A percentile compares a stretch with the other conserved stretches of the same genome.
phyloP scores from a whole-genome alignment of 805 yeast species.

The Kluyveromyces nonfermentans region DNA sequence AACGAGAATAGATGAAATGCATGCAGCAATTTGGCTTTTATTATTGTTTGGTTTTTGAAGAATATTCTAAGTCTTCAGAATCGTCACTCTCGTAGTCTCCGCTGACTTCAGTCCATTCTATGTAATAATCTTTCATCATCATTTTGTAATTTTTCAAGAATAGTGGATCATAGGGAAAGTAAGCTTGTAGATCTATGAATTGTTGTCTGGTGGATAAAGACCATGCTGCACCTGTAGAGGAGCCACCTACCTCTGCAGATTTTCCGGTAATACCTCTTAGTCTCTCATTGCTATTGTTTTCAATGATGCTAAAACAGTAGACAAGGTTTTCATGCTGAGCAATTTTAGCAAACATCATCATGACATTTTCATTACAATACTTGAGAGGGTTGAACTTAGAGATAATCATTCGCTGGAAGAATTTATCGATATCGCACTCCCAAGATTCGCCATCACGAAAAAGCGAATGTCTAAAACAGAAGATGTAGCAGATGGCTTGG shows the following conservation, averaged over 20 bases:
- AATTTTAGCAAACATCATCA: conserved; percentile 83
- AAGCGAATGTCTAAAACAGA: conserved; percentile 72
- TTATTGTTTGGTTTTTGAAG: not conserved
- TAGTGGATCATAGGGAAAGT: conserved; percentile 93
- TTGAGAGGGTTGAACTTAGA: conserved; percentile 90
- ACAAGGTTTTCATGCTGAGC: conserved; percentile 86
- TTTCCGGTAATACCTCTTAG: conserved; percentile 35
- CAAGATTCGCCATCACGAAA: conserved; percentile 46
- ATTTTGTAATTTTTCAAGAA: conserved; percentile 53
- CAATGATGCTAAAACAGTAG: conserved; percentile 88
- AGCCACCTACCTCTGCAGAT: conserved; percentile 11
- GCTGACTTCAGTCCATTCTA: conserved; percentile 79
- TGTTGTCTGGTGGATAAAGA: conserved; percentile 61
- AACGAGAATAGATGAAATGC: not conserved
- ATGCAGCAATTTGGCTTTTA: too few relatives aligned
- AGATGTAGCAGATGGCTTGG: conserved; percentile 83
- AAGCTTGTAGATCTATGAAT: conserved; percentile 83
- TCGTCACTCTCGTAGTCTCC: conserved; percentile 42
- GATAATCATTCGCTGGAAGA: conserved; percentile 75
- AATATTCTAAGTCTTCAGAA: conserved; percentile 37
- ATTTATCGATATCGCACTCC: conserved; percentile 76
- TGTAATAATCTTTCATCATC: conserved; percentile 46
- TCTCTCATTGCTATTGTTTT: conserved; percentile 60
- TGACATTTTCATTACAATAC: conserved; percentile 89
- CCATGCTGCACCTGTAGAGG: conserved; percentile 23